These are phyloP conservation scores for Myriosclerotinia curreyana DNA, from an alignment of 2,329 filamentous ascomycete genomes.

Conservation along the genomic window DNA sequence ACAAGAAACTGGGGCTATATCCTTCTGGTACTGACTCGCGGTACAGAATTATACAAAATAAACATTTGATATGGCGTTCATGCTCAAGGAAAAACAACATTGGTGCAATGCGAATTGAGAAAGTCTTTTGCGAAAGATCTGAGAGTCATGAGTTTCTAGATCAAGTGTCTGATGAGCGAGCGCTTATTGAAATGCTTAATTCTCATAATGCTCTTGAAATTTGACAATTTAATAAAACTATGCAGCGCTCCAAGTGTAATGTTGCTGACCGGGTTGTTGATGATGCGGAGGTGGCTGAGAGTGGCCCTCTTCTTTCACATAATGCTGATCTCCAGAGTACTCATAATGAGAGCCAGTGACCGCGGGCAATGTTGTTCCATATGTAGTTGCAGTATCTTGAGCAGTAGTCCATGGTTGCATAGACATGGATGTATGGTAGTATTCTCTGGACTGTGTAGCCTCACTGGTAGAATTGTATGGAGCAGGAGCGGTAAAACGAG, in stretches of 20 bases:
- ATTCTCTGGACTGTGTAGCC: constrained; percentile 29
- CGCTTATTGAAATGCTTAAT: neutral
- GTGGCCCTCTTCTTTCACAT: constrained; percentile 31
- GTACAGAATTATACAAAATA: constrained; percentile 13
- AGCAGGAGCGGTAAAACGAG: constrained; percentile 30
- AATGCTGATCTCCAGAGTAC: constrained; percentile 30
- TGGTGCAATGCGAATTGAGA: neutral
- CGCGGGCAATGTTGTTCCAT: constrained; percentile 29
- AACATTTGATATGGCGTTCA: neutral
- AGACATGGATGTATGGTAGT: constrained; percentile 30
- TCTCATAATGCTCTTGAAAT: neutral
- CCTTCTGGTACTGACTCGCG: constrained; percentile 5
- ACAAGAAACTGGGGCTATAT: neutral
- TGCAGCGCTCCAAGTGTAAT: constrained; percentile 36
- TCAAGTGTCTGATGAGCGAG: neutral
- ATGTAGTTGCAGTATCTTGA: constrained; percentile 27
- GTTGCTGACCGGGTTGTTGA: constrained; percentile 25
- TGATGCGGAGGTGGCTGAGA: constrained; percentile 22
- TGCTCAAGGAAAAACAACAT: neutral
- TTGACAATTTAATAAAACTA: constrained; percentile 10
- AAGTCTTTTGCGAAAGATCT: neutral
- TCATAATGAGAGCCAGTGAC: constrained; percentile 32
- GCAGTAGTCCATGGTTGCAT: constrained; percentile 34
- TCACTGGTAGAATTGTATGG: constrained; percentile 28
- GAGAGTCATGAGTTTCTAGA: neutral